Evolutionary conservation across 495 filamentous ascomycete species (phyloP).

Genomic region (Extremus antarcticus): DNA sequence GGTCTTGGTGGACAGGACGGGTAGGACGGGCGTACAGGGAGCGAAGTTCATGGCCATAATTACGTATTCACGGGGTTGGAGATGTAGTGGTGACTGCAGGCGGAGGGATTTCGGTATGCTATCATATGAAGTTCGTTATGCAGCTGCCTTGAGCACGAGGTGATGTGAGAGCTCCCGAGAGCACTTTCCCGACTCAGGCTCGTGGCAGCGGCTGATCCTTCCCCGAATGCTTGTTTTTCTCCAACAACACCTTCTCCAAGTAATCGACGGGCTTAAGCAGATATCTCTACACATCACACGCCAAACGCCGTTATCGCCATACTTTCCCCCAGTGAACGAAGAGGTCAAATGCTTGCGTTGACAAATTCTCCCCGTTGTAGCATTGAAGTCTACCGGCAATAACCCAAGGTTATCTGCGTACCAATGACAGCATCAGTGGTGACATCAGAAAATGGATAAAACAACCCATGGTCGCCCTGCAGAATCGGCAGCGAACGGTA

Average conservation of each 20-base stretch:
- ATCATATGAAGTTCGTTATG: too few species aligned
- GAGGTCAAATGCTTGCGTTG: too few species aligned
- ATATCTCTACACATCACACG: not conserved
- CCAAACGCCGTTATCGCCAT: not conserved
- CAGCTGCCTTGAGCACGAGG: not conserved
- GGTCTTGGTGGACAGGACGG: not conserved
- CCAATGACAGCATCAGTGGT: not conserved
- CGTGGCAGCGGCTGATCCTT: not conserved
- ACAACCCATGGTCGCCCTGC: not conserved
- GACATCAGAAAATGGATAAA: not conserved
- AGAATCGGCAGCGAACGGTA: not conserved
- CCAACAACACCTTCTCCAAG: not conserved
- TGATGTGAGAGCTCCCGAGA: too few species aligned
- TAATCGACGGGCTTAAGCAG: not conserved
- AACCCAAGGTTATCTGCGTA: not conserved
- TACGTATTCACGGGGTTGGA: not conserved
- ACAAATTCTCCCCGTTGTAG: not conserved
- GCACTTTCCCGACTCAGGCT: too few species aligned
- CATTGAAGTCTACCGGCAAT: too few species aligned
- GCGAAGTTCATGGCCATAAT: slow-evolving; percentile 71
- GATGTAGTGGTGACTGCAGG: too few species aligned
- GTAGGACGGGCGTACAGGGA: slow-evolving; percentile 42
- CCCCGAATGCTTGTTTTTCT: not conserved
- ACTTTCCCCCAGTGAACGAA: too few species aligned
- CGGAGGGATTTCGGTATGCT: too few species aligned